phyloP scores from a whole-genome alignment of 306 rosid genomes.

The Pueraria montana region DNA sequence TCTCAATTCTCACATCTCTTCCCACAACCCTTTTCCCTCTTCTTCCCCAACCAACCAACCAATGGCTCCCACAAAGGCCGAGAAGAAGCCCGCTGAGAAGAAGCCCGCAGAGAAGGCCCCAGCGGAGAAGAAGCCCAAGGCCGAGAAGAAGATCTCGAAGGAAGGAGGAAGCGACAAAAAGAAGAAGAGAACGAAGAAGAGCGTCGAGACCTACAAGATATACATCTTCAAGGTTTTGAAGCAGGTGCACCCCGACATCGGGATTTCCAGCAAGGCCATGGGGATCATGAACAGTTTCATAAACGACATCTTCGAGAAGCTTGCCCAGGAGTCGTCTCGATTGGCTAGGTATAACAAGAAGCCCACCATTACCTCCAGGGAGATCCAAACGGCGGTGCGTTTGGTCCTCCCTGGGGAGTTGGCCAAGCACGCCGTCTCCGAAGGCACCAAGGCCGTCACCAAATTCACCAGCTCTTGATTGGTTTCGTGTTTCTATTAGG shows the following conservation, averaged over 20 bases:
- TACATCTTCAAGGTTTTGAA: slow-evolving; percentile 86
- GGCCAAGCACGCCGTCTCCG: slow-evolving; percentile 86
- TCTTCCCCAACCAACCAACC: not conserved
- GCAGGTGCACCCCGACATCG: slow-evolving; percentile 89
- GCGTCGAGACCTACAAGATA: slow-evolving; percentile 78
- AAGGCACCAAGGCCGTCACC: slow-evolving; percentile 82
- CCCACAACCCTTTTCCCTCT: not conserved
- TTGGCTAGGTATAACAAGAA: slow-evolving; percentile 81
- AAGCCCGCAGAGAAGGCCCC: slow-evolving; percentile 64
- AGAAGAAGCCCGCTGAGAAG: slow-evolving; percentile 86
- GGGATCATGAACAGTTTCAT: slow-evolving; percentile 88
- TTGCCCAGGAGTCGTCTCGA: slow-evolving; percentile 76
- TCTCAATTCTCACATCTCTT: not conserved
- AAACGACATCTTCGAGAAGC: slow-evolving; percentile 85
- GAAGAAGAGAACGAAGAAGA: slow-evolving; percentile 77
- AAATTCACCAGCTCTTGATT: slow-evolving; percentile 75
- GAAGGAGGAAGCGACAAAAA: slow-evolving; percentile 80
- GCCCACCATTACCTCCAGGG: slow-evolving; percentile 78
- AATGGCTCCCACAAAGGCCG: slow-evolving; percentile 75
- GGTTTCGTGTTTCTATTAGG: too few relatives aligned
- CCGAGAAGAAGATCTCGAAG: slow-evolving; percentile 80
- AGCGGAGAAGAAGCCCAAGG: slow-evolving; percentile 84
- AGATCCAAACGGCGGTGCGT: slow-evolving; percentile 82
- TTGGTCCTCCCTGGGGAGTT: slow-evolving; percentile 83
- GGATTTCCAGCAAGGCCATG: slow-evolving; percentile 87